phyloP scores from a whole-genome alignment of 2,329 filamentous ascomycete species.

The Raffaelea albimanens region DNA sequence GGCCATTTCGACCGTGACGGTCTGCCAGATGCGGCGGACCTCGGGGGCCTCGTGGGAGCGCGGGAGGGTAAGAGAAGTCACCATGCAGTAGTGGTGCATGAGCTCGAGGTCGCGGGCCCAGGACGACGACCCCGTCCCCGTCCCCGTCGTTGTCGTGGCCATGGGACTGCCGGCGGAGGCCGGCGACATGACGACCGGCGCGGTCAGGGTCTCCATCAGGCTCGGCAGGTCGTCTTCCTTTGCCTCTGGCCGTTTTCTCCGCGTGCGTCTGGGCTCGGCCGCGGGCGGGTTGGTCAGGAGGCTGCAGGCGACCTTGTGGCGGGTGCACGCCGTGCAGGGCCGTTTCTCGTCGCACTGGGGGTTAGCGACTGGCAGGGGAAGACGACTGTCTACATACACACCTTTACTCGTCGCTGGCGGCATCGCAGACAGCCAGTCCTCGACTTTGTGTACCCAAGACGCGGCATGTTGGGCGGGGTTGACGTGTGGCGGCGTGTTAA shows the following conservation, averaged over 20 bases:
- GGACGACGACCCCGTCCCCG: conserved; percentile 16
- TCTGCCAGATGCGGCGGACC: conserved; percentile 21
- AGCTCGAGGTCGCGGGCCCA: conserved; percentile 27
- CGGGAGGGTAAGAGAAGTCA: conserved; percentile 20
- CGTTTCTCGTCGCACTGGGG: conserved; percentile 15
- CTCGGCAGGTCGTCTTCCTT: too few relatives aligned
- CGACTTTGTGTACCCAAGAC: conserved; percentile 15
- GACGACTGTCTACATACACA: background rate
- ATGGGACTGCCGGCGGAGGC: too few relatives aligned
- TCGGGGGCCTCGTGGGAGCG: conserved; percentile 17
- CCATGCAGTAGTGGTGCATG: conserved; percentile 20
- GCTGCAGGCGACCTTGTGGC: conserved; percentile 13
- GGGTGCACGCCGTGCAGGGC: conserved; percentile 13
- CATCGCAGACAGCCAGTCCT: conserved; percentile 14
- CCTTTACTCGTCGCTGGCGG: conserved; percentile 14
- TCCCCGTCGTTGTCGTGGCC: background rate
- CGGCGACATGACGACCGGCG: background rate
- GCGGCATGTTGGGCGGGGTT: conserved; percentile 8
- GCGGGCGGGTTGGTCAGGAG: conserved; percentile 3
- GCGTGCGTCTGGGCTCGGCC: background rate
- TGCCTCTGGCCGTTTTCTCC: background rate
- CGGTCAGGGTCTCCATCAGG: background rate
- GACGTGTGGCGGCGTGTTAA: too few relatives aligned
- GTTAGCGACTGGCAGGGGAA: background rate
- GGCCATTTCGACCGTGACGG: conserved; percentile 14